Percentiles rank a stretch among this genome's conserved stretches.
Evolutionary conservation across 2,329 filamentous ascomycete species (phyloP).

Genomic region (Cercospora sesami): DNA sequence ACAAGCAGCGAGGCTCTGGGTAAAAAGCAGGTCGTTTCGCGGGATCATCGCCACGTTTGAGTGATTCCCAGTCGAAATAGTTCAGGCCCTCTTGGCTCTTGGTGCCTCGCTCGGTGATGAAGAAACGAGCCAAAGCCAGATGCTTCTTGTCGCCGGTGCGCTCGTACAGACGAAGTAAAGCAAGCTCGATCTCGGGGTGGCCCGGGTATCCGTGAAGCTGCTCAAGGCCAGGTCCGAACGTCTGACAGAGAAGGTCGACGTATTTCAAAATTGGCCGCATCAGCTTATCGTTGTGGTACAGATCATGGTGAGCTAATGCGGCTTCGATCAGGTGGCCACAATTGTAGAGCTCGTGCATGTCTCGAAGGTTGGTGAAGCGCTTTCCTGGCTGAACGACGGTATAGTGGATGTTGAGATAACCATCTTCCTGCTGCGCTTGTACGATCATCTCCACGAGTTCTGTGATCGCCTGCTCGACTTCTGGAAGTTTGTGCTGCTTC

Average conservation of each 20-base stretch:
- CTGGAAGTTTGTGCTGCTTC: slow-evolving; percentile 44
- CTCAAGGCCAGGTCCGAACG: slow-evolving; percentile 53
- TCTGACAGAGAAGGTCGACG: slow-evolving; percentile 52
- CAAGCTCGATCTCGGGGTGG: slow-evolving; percentile 58
- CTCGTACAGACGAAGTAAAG: slow-evolving; percentile 50
- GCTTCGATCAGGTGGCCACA: slow-evolving; percentile 63
- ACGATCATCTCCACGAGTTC: slow-evolving; percentile 61
- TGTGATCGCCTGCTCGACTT: slow-evolving; percentile 53
- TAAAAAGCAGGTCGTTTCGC: slow-evolving; percentile 52
- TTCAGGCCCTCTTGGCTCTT: slow-evolving; percentile 51
- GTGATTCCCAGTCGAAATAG: slow-evolving; percentile 58
- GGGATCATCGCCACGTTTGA: slow-evolving; percentile 52
- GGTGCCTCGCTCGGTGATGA: slow-evolving; percentile 60
- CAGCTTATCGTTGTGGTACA: slow-evolving; percentile 55
- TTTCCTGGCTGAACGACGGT: slow-evolving; percentile 59
- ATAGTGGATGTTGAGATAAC: slow-evolving; percentile 65
- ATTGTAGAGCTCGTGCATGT: slow-evolving; percentile 65
- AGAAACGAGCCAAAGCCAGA: slow-evolving; percentile 56
- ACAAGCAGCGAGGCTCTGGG: slow-evolving; percentile 44
- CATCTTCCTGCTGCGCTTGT: slow-evolving; percentile 58
- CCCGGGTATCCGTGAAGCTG: slow-evolving; percentile 62
- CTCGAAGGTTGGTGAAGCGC: slow-evolving; percentile 59
- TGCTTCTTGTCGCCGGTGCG: slow-evolving; percentile 43
- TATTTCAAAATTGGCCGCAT: slow-evolving; percentile 57
- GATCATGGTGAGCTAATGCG: slow-evolving; percentile 57